phyloP scores from a whole-genome alignment of 1,284 basidiomycete genomes.

The Thecaphora frezii region DNA sequence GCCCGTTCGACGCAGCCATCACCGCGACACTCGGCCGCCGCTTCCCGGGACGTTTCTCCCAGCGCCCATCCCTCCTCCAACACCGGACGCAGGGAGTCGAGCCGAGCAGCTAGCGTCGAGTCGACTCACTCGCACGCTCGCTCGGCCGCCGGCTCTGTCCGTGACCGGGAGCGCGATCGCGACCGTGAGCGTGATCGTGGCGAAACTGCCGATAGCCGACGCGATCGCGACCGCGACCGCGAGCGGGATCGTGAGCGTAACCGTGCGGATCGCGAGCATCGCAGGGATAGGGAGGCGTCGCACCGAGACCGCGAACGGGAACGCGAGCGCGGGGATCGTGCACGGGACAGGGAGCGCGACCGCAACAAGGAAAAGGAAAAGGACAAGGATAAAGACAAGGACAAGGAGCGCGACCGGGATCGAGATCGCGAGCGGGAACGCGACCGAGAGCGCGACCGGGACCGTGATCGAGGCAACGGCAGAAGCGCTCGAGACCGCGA shows the following conservation, averaged over 20 bases:
- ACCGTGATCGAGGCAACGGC: conserved; percentile 12
- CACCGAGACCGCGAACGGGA: conserved; percentile 12
- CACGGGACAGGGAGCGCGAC: conserved; percentile 7
- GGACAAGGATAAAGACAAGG: conserved; percentile 9
- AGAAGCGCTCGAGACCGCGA: conserved; percentile 13
- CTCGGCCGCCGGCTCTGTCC: not conserved
- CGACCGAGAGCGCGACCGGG: not conserved
- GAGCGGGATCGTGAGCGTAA: conserved; percentile 21
- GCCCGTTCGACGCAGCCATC: not conserved
- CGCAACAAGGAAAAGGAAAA: not conserved
- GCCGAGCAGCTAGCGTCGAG: conserved; percentile 6
- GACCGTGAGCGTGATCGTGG: conserved; percentile 4
- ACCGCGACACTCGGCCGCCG: not conserved
- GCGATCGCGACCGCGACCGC: conserved; percentile 12
- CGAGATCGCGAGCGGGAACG: conserved; percentile 11
- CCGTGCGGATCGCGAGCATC: not conserved
- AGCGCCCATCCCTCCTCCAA: not conserved
- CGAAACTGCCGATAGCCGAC: not conserved
- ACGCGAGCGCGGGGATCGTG: conserved; percentile 9
- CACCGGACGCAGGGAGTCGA: not conserved
- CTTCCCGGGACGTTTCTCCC: not conserved
- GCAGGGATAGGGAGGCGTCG: not conserved
- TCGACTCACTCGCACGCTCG: conserved; percentile 2
- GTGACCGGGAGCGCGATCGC: conserved; percentile 3
- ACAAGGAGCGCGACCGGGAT: conserved; percentile 7